Evolutionary conservation across 2,329 filamentous ascomycete genomes (phyloP), one percentile per base, ranked within the genome.

Genomic region (Penicillium sp.): DNA sequence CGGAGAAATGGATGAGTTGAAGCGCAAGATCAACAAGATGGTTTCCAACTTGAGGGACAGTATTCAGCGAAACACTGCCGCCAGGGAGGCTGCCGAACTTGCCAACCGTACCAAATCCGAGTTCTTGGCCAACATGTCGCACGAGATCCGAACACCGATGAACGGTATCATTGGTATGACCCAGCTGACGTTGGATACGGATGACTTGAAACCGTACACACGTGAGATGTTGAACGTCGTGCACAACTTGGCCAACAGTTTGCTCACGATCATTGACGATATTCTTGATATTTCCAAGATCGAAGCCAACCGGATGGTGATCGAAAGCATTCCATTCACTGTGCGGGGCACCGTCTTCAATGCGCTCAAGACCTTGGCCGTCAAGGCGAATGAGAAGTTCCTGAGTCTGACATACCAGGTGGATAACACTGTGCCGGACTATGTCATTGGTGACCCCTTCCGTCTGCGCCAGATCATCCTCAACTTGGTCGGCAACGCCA

Each of bases 21-120:
- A 99, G 76, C 86, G 92, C 65, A 97, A 97, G 80, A 97, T 99
- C 81, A 99, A 97, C 71, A 90, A 95, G 77, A 99, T 99, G 94
- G 92, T 97, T 47, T 94, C 89, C 69, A 96, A 95, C 69, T 77
- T 99, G 56, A 81, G 92, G 62, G 94, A 97, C 74, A 95, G 89
- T 79, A 96, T 99, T 62, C 92, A 97, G 71, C 86, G 91, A 70
- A 99, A 97, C 70, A 96, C 92, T 3, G 90, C 92, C 60, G 94
- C 94, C 51, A 88, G 94, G 73, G 92, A 97, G 73, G 92, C 92
- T 42, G 94, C 94, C 65, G 94, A 99, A 71, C 78, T 96, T 69
- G 94, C 94, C 57, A 97, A 96, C 78, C 92, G 95, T 75, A 97
- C 92, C 38, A 99, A 99, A 69, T 96, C 92, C 9, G 94, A 97